Percentiles rank a stretch among this genome's conserved stretches.
These are phyloP conservation scores for Pythium graminicola DNA, from an alignment of 352 stramenopile species.

Conservation along the genomic window DNA sequence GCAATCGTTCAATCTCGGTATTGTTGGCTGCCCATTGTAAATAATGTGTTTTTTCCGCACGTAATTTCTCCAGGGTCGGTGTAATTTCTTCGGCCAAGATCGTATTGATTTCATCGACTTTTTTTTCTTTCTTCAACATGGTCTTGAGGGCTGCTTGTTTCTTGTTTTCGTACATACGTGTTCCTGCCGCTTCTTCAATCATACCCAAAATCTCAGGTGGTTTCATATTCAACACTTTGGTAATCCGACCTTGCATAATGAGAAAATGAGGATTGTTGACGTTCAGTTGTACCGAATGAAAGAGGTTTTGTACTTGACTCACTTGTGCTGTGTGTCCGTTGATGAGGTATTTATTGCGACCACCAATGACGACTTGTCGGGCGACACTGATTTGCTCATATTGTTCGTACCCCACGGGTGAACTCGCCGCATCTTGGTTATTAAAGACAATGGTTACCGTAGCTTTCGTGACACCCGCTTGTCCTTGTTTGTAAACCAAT, in stretches of 20 bases:
- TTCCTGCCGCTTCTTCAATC: too few species aligned
- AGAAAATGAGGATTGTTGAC: constrained; percentile 99
- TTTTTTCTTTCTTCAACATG: constrained; percentile 67
- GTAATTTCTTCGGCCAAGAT: constrained; percentile 98
- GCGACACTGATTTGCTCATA: constrained; percentile 99
- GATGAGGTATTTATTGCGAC: constrained; percentile 91
- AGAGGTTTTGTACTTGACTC: constrained; percentile 91
- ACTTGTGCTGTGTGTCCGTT: constrained; percentile 92
- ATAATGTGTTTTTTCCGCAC: constrained; percentile 97
- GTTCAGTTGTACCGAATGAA: constrained; percentile 96
- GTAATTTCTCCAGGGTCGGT: constrained; percentile 96
- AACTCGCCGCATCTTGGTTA: constrained; percentile 92
- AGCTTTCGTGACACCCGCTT: constrained; percentile 34
- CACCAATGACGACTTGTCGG: constrained; percentile 95
- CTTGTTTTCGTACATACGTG: constrained; percentile 96
- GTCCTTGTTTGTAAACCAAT: constrained; percentile 87
- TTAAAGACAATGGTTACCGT: constrained; percentile 98
- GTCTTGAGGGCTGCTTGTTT: constrained; percentile 95
- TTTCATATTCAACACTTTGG: constrained; percentile 99
- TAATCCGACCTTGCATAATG: constrained; percentile 95
- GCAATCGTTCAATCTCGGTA: constrained; percentile 96
- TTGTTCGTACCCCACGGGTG: constrained; percentile 96
- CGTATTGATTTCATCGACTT: constrained; percentile 86
- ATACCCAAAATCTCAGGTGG: too few species aligned
- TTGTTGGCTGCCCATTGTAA: constrained; percentile 98